phyloP scores from a whole-genome alignment of 2,329 filamentous ascomycete species.

The Neofusicoccum ribis region DNA sequence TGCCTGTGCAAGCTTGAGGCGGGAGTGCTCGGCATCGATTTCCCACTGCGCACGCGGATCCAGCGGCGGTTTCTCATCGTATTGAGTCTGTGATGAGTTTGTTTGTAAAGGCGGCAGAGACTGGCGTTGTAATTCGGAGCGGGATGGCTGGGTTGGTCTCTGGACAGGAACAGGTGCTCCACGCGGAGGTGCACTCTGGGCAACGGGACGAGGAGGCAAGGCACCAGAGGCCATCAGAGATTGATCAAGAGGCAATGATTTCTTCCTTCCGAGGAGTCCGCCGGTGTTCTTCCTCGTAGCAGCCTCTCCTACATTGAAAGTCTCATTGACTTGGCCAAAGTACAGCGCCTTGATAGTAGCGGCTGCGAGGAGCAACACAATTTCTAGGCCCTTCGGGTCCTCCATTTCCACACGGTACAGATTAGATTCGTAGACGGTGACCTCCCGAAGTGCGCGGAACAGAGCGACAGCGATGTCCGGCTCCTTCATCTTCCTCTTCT shows the following conservation, averaged over 20 bases:
- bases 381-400: conserved; percentile 88
- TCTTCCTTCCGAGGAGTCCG: conserved; percentile 33
- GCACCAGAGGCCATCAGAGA: not conserved
- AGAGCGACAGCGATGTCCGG: conserved; percentile 94
- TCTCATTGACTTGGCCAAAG: conserved; percentile 66
- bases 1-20: conserved; percentile 28
- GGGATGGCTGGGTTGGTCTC: conserved; percentile 4
- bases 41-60: conserved; percentile 57
- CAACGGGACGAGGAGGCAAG: not conserved
- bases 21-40: conserved; percentile 52
- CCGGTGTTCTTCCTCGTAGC: conserved; percentile 40
- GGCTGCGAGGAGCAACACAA: conserved; percentile 67
- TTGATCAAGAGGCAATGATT: conserved; percentile 30
- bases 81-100: conserved; percentile 24
- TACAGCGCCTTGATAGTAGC: conserved; percentile 64
- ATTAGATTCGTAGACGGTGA: conserved; percentile 94
- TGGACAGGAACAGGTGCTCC: not conserved
- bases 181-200: conserved; percentile 6
- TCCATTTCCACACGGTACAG: conserved; percentile 87
- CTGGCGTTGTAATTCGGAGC: conserved; percentile 28
- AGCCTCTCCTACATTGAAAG: conserved; percentile 70
- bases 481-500: conserved; percentile 74
- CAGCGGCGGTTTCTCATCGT: conserved; percentile 38
- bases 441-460: conserved; percentile 69
- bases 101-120: conserved; percentile 34